Evolutionary conservation across 2,329 filamentous ascomycete genomes (phyloP).

Genomic region (Sclerotinia minor): DNA sequence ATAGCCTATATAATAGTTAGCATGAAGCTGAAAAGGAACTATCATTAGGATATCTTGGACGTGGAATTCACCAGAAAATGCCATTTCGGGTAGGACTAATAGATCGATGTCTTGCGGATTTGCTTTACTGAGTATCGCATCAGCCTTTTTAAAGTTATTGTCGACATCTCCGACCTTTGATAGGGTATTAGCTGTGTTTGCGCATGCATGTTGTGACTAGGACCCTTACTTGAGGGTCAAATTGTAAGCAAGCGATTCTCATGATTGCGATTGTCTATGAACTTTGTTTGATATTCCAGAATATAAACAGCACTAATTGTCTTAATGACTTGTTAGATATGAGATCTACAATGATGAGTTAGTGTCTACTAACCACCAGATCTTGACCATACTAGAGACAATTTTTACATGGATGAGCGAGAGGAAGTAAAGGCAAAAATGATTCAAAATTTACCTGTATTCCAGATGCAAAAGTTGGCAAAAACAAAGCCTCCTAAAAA

Average conservation of each 20-base stretch:
- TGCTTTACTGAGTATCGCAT: constrained; percentile 58
- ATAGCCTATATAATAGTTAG: constrained; percentile 51
- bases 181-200: neutral
- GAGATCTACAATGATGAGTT: neutral
- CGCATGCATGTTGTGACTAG: neutral
- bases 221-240: constrained; percentile 57
- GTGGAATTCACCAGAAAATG: constrained; percentile 61
- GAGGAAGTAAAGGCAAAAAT: neutral
- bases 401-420: neutral
- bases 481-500: neutral
- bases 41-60: neutral
- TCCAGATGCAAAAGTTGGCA: neutral
- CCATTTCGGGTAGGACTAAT: constrained; percentile 73
- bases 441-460: neutral
- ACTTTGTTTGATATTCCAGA: neutral
- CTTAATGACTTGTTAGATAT: neutral
- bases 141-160: constrained; percentile 69
- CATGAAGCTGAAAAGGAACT: neutral
- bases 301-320: neutral
- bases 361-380: neutral
- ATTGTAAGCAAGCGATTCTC: constrained; percentile 71
- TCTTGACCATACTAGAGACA: neutral
- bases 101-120: constrained; percentile 61
- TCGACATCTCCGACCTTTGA: constrained; percentile 64
- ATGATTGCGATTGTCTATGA: constrained; percentile 45